A percentile compares a stretch with the other conserved stretches of the same genome.
These are phyloP conservation scores for Rubia occidens DNA, from an alignment of 305 asterid species.

Conservation along the genomic window DNA sequence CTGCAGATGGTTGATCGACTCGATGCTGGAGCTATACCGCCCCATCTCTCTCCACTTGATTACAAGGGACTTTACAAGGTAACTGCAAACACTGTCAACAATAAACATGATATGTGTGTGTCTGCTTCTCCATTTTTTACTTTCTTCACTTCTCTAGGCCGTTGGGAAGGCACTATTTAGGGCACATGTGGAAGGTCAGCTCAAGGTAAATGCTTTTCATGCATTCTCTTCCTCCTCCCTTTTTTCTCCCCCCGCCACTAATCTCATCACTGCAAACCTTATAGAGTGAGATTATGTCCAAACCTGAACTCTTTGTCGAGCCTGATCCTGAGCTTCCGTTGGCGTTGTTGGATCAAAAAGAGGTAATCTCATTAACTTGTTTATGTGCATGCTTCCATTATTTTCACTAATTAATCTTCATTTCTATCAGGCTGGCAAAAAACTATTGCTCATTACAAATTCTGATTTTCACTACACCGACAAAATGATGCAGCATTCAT, in stretches of 20 bases:
- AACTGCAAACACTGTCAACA: slow-evolving; percentile 19
- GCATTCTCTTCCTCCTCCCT: slow-evolving; percentile 12
- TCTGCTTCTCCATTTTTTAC: slow-evolving; percentile 6
- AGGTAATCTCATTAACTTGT: slow-evolving; percentile 33
- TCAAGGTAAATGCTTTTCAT: slow-evolving; percentile 42
- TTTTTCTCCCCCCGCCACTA: slow-evolving; percentile 15
- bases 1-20: slow-evolving; percentile 81
- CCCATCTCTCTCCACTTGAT: slow-evolving; percentile 67
- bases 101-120: slow-evolving; percentile 2
- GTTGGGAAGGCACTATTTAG: slow-evolving; percentile 89
- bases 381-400: background rate
- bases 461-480: slow-evolving; percentile 86
- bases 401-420: slow-evolving; percentile 1
- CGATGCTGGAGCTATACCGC: slow-evolving; percentile 60
- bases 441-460: slow-evolving; percentile 78
- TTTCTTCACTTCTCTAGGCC: slow-evolving; percentile 45
- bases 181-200: slow-evolving; percentile 95
- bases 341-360: slow-evolving; percentile 84
- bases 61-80: slow-evolving; percentile 94
- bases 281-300: slow-evolving; percentile 89
- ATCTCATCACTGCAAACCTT: slow-evolving; percentile 25
- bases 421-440: slow-evolving; percentile 71
- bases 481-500: slow-evolving; percentile 92
- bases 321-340: slow-evolving; percentile 93
- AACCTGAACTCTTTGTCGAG: slow-evolving; percentile 81